Base-by-base conservation (phyloP, 805 yeast genomes). In the Cyberlindnera subsufficiens region DNA sequence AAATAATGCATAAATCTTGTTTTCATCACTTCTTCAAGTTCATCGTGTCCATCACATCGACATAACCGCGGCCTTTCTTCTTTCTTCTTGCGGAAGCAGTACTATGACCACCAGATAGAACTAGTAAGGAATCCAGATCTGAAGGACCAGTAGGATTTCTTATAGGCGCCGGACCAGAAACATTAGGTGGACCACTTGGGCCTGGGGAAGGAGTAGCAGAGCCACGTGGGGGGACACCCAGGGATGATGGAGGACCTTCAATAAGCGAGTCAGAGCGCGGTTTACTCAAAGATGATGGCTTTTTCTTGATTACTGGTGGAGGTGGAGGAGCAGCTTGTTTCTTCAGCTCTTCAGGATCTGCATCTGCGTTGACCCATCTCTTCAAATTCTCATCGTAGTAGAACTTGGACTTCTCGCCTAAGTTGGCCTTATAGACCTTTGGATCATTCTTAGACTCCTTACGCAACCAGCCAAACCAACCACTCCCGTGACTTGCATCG, bases 321-420 rank as follows among this genome's bases (percentile, higher is more conserved):
- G 70, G 77, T 20, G 81, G 80, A 1, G 82, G 93, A 5, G 96
- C 91, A 3, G 82, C 79, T 4, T 77, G 72, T 1, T 77, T 63
- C 40, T 71, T 64, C 53, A 80, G 80, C 38, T 83, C 90, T 57
- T 78, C 93, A 39, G 75, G 69, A 20, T 81, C 75, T 4, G 77
- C 78, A 48, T 78, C 76, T 42, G 76, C 77, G 57, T 87, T 82
- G 40, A 93, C 78, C 96, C 97, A 93, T 55, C 96, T 75, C 59
- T 83, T 81, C 57, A 84, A 73, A 45, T 84, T 78, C 54, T 86
- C 91, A 65, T 90, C 96, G 60, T 79, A 93, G 55, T 77, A 75
- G 58, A 93, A 83, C 15, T 76, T 68, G 57, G 72, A 83, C 45
- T 79, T 74, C 44, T 84, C 86, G 11, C 98, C 99, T 41, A 93